phyloP scores from a whole-genome alignment of 75 land plant species.

The Azolla pinnata region DNA sequence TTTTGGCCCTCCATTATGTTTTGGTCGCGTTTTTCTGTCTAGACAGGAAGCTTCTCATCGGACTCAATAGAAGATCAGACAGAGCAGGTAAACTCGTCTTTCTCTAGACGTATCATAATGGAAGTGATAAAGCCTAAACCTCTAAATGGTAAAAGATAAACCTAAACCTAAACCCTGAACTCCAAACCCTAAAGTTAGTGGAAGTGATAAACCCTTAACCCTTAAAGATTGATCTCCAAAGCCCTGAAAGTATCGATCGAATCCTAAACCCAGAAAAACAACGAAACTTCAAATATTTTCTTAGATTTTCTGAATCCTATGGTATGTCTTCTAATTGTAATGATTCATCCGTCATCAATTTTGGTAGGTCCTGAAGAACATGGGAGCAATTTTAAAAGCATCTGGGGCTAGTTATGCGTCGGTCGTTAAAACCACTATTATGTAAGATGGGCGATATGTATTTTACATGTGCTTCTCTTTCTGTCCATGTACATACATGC shows the following conservation, averaged over 20 bases:
- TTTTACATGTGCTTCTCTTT: conserved; percentile 7
- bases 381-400: conserved; percentile 90
- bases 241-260: no score
- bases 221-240: no score
- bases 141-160: no score
- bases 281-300: no score
- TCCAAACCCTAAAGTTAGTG: no score
- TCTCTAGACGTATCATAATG: not conserved
- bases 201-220: no score
- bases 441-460: no score
- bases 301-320: no score
- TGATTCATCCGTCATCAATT: not conserved
- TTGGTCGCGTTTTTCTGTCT: conserved; percentile 9
- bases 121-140: no score
- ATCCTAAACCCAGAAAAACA: no score
- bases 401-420: conserved; percentile 70
- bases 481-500: not conserved
- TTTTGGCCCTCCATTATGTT: no score
- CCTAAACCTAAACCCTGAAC: no score
- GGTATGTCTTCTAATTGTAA: not conserved
- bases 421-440: conserved; percentile 92
- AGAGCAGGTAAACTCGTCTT: conserved; percentile 59
- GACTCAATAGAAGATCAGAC: conserved; percentile 83
- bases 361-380: conserved; percentile 74
- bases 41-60: conserved; percentile 88